Percentiles rank a stretch among this genome's conserved stretches.
These are phyloP conservation scores for Gossypium herbaceum DNA, from an alignment of 345 rosid species.

Conservation along the genomic window DNA sequence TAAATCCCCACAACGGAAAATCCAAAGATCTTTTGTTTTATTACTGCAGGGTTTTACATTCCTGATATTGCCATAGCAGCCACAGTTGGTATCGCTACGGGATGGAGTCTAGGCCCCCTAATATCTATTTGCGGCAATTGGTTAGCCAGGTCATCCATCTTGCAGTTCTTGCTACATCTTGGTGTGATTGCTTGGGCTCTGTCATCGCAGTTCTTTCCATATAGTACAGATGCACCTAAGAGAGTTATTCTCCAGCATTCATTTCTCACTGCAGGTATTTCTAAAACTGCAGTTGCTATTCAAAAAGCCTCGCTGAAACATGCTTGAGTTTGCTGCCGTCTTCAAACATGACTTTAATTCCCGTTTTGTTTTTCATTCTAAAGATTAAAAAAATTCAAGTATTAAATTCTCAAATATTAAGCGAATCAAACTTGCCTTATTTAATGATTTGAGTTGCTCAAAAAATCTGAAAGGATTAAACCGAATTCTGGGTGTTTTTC, in stretches of 20 bases:
- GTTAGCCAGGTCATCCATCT: slow-evolving; percentile 68
- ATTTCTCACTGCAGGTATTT: slow-evolving; percentile 60
- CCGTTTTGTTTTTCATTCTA: too few species aligned
- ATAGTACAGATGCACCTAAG: slow-evolving; percentile 82
- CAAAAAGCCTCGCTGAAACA: not conserved
- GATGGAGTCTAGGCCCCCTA: slow-evolving; percentile 83
- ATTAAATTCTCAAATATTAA: too few species aligned
- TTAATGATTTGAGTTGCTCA: too few species aligned
- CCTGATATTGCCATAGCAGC: slow-evolving; percentile 77
- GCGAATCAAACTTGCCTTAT: too few species aligned
- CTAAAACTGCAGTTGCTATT: not conserved
- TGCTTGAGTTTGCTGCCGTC: too few species aligned
- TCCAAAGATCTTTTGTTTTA: slow-evolving; percentile 10
- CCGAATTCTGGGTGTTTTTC: too few species aligned
- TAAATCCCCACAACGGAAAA: not conserved
- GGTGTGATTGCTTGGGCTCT: slow-evolving; percentile 69
- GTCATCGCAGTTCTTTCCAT: slow-evolving; percentile 91
- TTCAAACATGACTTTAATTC: too few species aligned
- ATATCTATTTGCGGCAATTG: slow-evolving; percentile 69
- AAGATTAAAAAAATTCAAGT: too few species aligned
- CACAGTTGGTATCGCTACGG: slow-evolving; percentile 53
- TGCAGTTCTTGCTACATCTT: slow-evolving; percentile 68
- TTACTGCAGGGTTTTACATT: slow-evolving; percentile 65
- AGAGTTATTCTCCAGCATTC: slow-evolving; percentile 88
- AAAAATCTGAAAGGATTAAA: too few species aligned